A percentile compares a stretch with the other conserved stretches of the same genome.
Conservation (phyloP, 2,329 filamentous ascomycete species). For the Cercospora sojina region DNA sequence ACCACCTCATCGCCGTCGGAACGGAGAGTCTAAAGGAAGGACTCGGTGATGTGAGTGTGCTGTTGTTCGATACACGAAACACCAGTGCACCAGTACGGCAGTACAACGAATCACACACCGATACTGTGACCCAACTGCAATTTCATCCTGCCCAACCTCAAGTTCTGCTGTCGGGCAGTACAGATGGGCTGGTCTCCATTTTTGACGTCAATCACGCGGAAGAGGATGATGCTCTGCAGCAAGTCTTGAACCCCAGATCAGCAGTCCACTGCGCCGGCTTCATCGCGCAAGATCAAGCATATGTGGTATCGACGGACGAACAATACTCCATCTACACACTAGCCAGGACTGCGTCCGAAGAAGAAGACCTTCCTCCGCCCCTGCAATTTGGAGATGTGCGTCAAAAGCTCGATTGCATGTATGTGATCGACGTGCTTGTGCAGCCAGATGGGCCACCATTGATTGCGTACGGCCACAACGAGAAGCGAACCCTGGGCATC, state of each 20-base stretch:
- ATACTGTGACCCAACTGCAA: slow-evolving; percentile 60
- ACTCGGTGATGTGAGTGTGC: slow-evolving; percentile 41
- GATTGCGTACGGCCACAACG: slow-evolving; percentile 36
- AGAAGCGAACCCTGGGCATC: slow-evolving; percentile 32
- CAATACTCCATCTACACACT: slow-evolving; percentile 71
- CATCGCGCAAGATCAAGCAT: slow-evolving; percentile 63
- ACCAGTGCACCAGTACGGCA: slow-evolving; percentile 39
- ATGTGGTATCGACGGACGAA: slow-evolving; percentile 75
- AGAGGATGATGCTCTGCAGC: slow-evolving; percentile 74
- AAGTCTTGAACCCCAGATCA: slow-evolving; percentile 74
- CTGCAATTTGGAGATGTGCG: slow-evolving; percentile 70
- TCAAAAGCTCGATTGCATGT: slow-evolving; percentile 65
- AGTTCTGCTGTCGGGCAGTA: slow-evolving; percentile 72
- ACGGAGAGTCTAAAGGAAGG: slow-evolving; percentile 57
- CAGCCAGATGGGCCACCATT: slow-evolving; percentile 31
- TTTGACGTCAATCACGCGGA: slow-evolving; percentile 69
- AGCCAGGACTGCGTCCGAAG: slow-evolving; percentile 61
- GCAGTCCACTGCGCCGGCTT: slow-evolving; percentile 76
- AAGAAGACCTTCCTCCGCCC: slow-evolving; percentile 48
- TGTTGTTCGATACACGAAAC: slow-evolving; percentile 45
- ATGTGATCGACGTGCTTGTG: slow-evolving; percentile 67
- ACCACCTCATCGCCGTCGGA: slow-evolving; percentile 66
- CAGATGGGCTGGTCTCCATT: slow-evolving; percentile 75
- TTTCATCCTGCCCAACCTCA: slow-evolving; percentile 51
- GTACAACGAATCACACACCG: slow-evolving; percentile 52